phyloP scores from a whole-genome alignment of 345 rosid species.

The Streptanthus diversifolius region DNA sequence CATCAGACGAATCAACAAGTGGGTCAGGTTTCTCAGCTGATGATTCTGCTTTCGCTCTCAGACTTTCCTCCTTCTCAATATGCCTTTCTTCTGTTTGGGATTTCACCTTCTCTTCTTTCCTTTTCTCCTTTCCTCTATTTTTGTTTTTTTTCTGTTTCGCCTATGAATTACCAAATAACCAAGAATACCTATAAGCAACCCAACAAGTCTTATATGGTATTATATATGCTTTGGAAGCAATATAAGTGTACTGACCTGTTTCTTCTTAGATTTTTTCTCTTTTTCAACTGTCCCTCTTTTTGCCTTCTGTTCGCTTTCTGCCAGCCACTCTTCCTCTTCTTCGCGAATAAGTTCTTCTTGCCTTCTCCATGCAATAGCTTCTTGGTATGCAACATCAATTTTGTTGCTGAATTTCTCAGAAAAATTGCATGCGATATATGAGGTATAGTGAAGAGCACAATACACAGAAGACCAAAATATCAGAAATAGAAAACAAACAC shows the following conservation, averaged over 20 bases:
- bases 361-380: conserved; percentile 84
- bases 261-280: conserved; percentile 89
- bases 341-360: conserved; percentile 97
- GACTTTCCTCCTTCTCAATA: conserved; percentile 44
- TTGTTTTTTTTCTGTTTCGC: conserved; percentile 82
- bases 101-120: conserved; percentile 54
- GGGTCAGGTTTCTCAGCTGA: conserved; percentile 54
- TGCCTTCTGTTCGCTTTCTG: conserved; percentile 76
- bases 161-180: conserved; percentile 34
- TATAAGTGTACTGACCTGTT: conserved; percentile 49
- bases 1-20: conserved; percentile 63
- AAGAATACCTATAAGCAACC: conserved; percentile 16
- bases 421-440: conserved; percentile 22
- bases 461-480: conserved; percentile 20
- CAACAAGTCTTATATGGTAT: neutral
- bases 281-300: conserved; percentile 62
- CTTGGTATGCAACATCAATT: conserved; percentile 91
- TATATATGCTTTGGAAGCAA: neutral
- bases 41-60: conserved; percentile 41
- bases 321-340: conserved; percentile 86
- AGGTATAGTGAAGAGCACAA: conserved; percentile 14
- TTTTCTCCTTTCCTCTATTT: conserved; percentile 76
- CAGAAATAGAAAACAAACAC: conserved; percentile 12
- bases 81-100: conserved; percentile 35
- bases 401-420: conserved; percentile 57